These are phyloP conservation scores for Aschersonia sp. DNA, from an alignment of 2,329 filamentous ascomycete genomes.

Conservation along the genomic window DNA sequence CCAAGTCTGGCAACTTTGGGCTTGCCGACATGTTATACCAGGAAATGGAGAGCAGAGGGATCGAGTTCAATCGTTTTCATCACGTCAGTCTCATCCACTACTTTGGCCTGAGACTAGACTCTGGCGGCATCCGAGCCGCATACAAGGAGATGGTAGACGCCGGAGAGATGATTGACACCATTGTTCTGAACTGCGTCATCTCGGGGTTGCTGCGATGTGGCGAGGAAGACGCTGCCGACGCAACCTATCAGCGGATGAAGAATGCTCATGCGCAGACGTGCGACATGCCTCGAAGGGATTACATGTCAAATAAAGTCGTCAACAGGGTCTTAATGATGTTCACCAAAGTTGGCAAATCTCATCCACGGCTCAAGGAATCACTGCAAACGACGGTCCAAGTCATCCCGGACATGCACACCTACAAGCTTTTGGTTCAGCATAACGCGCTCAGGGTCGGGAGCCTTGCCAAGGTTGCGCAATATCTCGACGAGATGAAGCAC, in stretches of 20 bases:
- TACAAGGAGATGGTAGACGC: conserved; percentile 74
- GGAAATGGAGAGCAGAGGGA: conserved; percentile 60
- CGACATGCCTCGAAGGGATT: conserved; percentile 28
- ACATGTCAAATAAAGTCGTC: conserved; percentile 32
- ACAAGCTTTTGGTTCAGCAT: conserved; percentile 64
- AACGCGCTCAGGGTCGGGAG: conserved; percentile 56
- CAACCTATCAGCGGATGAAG: conserved; percentile 79
- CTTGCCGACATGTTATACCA: conserved; percentile 74
- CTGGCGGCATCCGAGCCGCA: conserved; percentile 56
- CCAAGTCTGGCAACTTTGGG: conserved; percentile 69
- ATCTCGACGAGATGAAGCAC: conserved; percentile 67
- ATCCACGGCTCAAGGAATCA: conserved; percentile 36
- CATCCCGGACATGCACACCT: conserved; percentile 64
- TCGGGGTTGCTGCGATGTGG: conserved; percentile 60
- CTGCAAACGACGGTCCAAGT: conserved; percentile 51
- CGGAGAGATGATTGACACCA: conserved; percentile 78
- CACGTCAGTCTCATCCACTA: conserved; percentile 73
- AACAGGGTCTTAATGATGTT: conserved; percentile 44
- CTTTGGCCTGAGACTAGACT: conserved; percentile 61
- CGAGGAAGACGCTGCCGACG: conserved; percentile 62
- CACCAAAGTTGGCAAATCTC: conserved; percentile 34
- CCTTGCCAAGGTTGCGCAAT: conserved; percentile 52
- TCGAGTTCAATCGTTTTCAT: conserved; percentile 64
- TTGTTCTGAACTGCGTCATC: conserved; percentile 78
- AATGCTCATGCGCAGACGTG: conserved; percentile 28